Evolutionary conservation across 176 grass and related monocot genomes (phyloP).

Genomic region (Eleusine coracana): DNA sequence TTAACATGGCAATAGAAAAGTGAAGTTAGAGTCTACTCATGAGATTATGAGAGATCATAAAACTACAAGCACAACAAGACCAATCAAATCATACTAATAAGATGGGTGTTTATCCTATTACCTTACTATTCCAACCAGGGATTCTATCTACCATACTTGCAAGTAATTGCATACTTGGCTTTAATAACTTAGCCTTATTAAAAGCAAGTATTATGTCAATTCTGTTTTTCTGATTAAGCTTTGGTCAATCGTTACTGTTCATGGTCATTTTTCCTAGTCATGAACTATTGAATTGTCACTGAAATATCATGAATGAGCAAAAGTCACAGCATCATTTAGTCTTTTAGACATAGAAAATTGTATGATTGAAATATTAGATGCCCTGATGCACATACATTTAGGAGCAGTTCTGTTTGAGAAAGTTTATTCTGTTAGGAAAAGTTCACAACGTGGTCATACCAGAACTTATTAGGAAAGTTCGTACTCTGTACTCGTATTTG

Average conservation of each 20-base stretch:
- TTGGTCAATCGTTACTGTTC: neutral
- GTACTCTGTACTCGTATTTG: neutral
- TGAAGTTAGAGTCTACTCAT: slow-evolving; percentile 25
- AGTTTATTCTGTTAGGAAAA: neutral
- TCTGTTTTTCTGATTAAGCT: neutral
- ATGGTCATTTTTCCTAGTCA: neutral
- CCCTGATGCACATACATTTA: neutral
- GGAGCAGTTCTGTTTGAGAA: neutral
- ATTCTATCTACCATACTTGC: slow-evolving; percentile 8
- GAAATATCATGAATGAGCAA: neutral
- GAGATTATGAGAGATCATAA: neutral
- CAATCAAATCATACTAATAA: slow-evolving; percentile 6
- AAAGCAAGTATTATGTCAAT: neutral
- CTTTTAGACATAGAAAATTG: neutral
- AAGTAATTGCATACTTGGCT: neutral
- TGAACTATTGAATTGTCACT: neutral
- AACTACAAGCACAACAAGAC: slow-evolving; percentile 1
- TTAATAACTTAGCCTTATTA: slow-evolving; percentile 20
- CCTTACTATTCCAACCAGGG: neutral
- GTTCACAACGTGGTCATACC: neutral
- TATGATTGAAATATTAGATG: neutral
- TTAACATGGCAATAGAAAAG: slow-evolving; percentile 27
- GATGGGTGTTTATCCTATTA: neutral
- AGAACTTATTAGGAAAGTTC: neutral
- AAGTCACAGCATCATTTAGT: neutral